Evolutionary conservation across 2,329 filamentous ascomycete species (phyloP).

Genomic region (Aaosphaeria pasadenensis): DNA sequence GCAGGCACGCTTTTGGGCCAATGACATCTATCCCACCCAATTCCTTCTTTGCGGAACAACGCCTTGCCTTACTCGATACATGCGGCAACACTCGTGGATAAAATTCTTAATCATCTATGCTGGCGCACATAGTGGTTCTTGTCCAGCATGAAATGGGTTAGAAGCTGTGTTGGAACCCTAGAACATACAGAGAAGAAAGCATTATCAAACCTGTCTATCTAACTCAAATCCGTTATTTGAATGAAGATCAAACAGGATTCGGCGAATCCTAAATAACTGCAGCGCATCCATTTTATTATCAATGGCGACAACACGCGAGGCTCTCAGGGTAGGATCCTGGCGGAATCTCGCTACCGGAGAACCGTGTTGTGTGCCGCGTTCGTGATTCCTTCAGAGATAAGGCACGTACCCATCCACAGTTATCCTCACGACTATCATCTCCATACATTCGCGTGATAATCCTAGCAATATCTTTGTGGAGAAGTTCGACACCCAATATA

Average conservation of each 20-base stretch:
- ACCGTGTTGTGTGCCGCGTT: constrained; percentile 56
- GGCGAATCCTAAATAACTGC: constrained; percentile 37
- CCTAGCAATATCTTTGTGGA: constrained; percentile 62
- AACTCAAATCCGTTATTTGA: constrained; percentile 60
- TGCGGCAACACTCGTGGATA: constrained; percentile 2
- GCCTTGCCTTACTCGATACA: not conserved
- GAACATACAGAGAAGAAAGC: constrained; percentile 52
- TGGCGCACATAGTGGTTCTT: not conserved
- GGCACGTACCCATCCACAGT: constrained; percentile 61
- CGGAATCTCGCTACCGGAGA: constrained; percentile 59
- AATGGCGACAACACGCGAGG: constrained; percentile 57
- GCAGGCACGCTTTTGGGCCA: too few species aligned
- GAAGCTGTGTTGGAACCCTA: constrained; percentile 39
- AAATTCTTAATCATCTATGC: not conserved
- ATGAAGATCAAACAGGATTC: constrained; percentile 60
- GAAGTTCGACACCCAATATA: constrained; percentile 65
- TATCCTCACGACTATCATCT: constrained; percentile 56
- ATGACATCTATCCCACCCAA: too few species aligned
- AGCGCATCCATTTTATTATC: constrained; percentile 57
- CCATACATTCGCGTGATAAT: constrained; percentile 63
- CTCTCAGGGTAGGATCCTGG: constrained; percentile 61
- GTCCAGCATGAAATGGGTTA: not conserved
- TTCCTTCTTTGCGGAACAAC: not conserved
- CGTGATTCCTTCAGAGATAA: constrained; percentile 67
- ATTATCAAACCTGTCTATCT: constrained; percentile 50